Percentiles rank a stretch among this genome's conserved stretches.
Evolutionary conservation across 768 basidiomycete genomes (phyloP).

Genomic region (Boletellus emodensis): DNA sequence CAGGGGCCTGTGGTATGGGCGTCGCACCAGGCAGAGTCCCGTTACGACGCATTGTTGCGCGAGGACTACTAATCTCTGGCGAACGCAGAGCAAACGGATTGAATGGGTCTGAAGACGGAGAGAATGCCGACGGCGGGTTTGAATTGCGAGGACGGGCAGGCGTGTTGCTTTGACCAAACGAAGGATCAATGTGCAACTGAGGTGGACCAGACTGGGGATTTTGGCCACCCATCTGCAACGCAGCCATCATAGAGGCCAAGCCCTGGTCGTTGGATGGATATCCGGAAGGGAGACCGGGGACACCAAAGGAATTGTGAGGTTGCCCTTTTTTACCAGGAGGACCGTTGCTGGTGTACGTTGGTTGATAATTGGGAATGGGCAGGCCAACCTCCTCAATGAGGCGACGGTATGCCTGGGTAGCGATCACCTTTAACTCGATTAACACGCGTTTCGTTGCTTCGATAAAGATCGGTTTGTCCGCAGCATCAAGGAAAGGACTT

Average conservation of each 20-base stretch:
- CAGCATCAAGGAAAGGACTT: slow-evolving; percentile 75
- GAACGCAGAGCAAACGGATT: slow-evolving; percentile 54
- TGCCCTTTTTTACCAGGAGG: slow-evolving; percentile 57
- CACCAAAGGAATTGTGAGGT: slow-evolving; percentile 52
- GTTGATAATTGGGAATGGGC: slow-evolving; percentile 83
- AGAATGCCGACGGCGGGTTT: slow-evolving; percentile 45
- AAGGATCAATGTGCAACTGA: slow-evolving; percentile 67
- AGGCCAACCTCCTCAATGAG: slow-evolving; percentile 94
- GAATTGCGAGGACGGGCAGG: slow-evolving; percentile 45
- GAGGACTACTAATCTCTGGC: slow-evolving; percentile 50
- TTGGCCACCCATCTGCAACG: slow-evolving; percentile 85
- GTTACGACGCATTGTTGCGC: slow-evolving; percentile 45
- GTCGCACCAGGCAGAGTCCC: slow-evolving; percentile 32
- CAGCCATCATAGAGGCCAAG: slow-evolving; percentile 89
- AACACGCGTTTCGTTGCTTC: slow-evolving; percentile 89
- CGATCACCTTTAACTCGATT: slow-evolving; percentile 86
- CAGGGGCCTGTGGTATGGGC: slow-evolving; percentile 23
- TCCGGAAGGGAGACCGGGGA: slow-evolving; percentile 74
- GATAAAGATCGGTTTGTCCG: slow-evolving; percentile 63
- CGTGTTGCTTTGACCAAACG: slow-evolving; percentile 43
- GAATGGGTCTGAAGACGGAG: slow-evolving; percentile 52
- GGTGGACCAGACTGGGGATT: slow-evolving; percentile 78
- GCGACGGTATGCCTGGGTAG: slow-evolving; percentile 91
- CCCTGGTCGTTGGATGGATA: slow-evolving; percentile 83
- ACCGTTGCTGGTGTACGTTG: slow-evolving; percentile 63